Percentiles rank a stretch among this genome's conserved stretches.
Evolutionary conservation across 2,329 filamentous ascomycete genomes (phyloP).

Genomic region (Scedosporium dehoogii): DNA sequence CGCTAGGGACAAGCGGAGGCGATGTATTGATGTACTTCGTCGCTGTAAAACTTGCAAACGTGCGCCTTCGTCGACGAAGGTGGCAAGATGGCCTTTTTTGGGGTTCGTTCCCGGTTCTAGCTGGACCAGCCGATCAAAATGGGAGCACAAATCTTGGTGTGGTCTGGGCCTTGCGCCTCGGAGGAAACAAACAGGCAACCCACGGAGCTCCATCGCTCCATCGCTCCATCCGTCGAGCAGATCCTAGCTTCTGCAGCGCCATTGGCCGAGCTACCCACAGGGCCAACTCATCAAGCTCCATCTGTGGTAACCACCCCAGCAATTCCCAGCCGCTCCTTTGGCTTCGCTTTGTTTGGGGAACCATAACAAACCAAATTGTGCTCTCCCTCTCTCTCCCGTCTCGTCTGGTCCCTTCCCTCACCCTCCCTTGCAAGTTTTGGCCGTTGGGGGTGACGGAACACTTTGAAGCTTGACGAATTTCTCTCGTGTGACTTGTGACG

Average conservation of each 20-base stretch:
- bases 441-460: not conserved
- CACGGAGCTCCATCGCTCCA: not conserved
- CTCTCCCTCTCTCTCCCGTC: not conserved
- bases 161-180: not conserved
- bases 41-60: no score
- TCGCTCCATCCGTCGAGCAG: not conserved
- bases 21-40: not conserved
- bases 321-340: constrained; percentile 2
- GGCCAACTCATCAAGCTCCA: constrained; percentile 8
- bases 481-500: no score
- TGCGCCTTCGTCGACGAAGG: not conserved
- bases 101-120: not conserved
- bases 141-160: not conserved
- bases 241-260: not conserved
- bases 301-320: not conserved
- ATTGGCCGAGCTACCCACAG: constrained; percentile 3
- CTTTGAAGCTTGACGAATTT: no score
- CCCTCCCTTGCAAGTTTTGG: not conserved
- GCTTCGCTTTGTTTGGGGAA: not conserved
- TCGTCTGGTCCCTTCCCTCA: not conserved
- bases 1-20: not conserved
- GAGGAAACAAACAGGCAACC: constrained; percentile 5
- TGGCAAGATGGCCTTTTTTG: constrained; percentile 1
- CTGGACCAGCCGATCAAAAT: not conserved
- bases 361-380: constrained; percentile 3